phyloP scores from a whole-genome alignment of 768 basidiomycete genomes.

The Lactarius psammicola region DNA sequence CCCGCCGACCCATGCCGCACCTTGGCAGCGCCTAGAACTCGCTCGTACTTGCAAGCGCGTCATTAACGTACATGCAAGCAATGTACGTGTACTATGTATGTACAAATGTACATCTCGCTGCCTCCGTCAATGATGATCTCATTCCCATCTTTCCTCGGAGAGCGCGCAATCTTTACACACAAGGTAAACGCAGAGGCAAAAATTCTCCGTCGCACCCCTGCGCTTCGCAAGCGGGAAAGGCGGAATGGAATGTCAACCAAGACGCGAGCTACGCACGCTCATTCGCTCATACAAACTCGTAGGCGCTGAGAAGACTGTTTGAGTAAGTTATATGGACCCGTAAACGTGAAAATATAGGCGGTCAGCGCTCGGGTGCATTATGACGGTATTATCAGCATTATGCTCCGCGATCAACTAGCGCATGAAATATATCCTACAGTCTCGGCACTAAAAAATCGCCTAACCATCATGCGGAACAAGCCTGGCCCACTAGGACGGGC shows the following conservation, averaged over 20 bases:
- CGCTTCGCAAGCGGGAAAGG: neutral
- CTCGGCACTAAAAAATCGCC: neutral
- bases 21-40: neutral
- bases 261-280: neutral
- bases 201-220: neutral
- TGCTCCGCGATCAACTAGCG: neutral
- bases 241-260: neutral
- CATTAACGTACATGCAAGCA: neutral
- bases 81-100: constrained; percentile 21
- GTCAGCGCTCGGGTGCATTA: constrained; percentile 10
- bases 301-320: neutral
- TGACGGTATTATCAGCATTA: constrained; percentile 17
- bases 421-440: neutral
- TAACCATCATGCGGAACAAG: neutral
- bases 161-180: neutral
- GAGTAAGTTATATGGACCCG: too few relatives aligned
- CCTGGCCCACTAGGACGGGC: neutral
- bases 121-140: neutral
- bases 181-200: constrained; percentile 3
- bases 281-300: neutral
- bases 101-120: constrained; percentile 16
- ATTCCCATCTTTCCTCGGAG: constrained; percentile 18
- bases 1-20: neutral
- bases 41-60: neutral
- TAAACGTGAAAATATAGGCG: neutral